Evolutionary conservation across 2,329 filamentous ascomycete species (phyloP), one percentile per base, ranked within the genome.

Genomic region (Penicillium sp.): DNA sequence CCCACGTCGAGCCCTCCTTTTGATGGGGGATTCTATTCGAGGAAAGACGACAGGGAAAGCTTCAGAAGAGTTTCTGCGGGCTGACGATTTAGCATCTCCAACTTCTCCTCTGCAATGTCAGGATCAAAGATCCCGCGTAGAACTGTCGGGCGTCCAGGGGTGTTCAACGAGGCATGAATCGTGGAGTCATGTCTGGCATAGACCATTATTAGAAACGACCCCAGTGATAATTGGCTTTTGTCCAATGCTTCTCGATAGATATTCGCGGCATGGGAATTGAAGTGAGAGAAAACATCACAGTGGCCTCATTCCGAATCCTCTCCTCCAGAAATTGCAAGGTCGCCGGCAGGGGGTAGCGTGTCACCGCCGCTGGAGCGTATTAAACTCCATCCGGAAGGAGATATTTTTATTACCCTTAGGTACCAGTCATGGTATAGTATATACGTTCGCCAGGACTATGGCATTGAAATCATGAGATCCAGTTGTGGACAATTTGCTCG

Each of bases 201-300:
- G 22, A 72, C 68, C 73, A 76, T 75, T 55, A 76, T 71, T 11
- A 77, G 76, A 56, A 72, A 79, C 1, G 74, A 73, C 8, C 56
- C 49, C 28, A 58, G 51, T 40, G 28, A 35, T 2, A 51, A n/a
- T 33, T 33, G 48, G 28, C 56, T 57, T 40, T 58, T 57, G 26
- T 57, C 51, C 38, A 10, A 52, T 33, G 40, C 4, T 49, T 3
- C 43, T 46, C 19, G 54, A 38, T 40, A 38, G 25, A 40, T 16
- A 64, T 4, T 2, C 25, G 45, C n/a, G 62, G 57, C 0, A 62
- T 33, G 0, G 58, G 59, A 11, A 68, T 62, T 3, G 33, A 52
- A 22, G 49, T 52, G 33, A 52, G 3, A 8, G 25, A 52, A 3
- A 30, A 38, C 61, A 68, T 65, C 2, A 46, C 14, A 30, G 55